A percentile compares a stretch with the other conserved stretches of the same genome.
Evolutionary conservation across 176 grass and related monocot genomes (phyloP).

Genomic region (Eleusine coracana): DNA sequence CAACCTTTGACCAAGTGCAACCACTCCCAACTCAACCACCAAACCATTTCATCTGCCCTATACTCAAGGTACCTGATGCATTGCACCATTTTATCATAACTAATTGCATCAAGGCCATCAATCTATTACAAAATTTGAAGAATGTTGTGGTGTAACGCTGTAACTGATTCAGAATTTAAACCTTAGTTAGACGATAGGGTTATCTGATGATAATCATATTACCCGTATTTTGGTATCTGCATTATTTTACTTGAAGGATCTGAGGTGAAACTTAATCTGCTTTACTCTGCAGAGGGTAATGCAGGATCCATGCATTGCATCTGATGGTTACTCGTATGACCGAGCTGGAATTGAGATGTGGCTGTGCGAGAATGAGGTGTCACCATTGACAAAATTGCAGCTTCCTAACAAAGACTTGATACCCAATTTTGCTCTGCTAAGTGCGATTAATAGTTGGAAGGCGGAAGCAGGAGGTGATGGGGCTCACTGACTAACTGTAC

Average conservation of each 20-base stretch:
- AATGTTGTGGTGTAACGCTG: not conserved
- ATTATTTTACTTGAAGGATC: constrained; percentile 22
- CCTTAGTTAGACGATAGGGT: not conserved
- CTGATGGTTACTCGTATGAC: constrained; percentile 83
- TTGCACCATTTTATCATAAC: constrained; percentile 26
- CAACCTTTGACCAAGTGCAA: not conserved
- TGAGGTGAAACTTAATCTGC: not conserved
- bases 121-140: not conserved
- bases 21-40: constrained; percentile 42
- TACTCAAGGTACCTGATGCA: constrained; percentile 63
- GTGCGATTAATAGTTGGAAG: constrained; percentile 47
- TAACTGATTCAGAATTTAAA: constrained; percentile 9
- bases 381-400: constrained; percentile 37
- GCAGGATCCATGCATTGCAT: constrained; percentile 69
- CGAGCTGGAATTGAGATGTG: constrained; percentile 57
- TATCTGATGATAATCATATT: not conserved
- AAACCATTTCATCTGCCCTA: constrained; percentile 75
- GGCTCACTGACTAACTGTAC: constrained; percentile 27
- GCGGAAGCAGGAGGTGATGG: constrained; percentile 1
- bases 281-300: constrained; percentile 59
- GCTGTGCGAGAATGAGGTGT: constrained; percentile 48
- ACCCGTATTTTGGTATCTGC: not conserved
- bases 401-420: constrained; percentile 49
- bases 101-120: constrained; percentile 10
- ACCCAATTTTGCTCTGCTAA: constrained; percentile 39